phyloP scores from a whole-genome alignment of 257 asterid species.

The Solanum paucissectum region DNA sequence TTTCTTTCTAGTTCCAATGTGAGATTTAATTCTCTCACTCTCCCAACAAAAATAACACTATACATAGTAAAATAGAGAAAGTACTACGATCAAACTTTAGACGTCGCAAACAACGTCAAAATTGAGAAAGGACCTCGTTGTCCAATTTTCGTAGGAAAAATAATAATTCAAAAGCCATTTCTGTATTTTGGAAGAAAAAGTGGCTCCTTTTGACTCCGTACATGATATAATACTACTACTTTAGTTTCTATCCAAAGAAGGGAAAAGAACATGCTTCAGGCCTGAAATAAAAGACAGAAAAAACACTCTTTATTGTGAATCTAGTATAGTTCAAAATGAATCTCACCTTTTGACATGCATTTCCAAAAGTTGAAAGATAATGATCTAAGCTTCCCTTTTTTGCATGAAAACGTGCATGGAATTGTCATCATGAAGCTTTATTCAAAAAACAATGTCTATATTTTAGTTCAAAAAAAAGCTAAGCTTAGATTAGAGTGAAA shows the following conservation, averaged over 20 bases:
- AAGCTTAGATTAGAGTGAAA: background rate
- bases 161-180: too few relatives aligned
- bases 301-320: background rate
- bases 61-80: background rate
- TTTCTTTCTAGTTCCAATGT: background rate
- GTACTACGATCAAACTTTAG: background rate
- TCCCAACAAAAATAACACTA: background rate
- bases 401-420: background rate
- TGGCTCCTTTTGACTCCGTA: background rate
- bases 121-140: background rate
- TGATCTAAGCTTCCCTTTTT: background rate
- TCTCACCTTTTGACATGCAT: constrained; percentile 23
- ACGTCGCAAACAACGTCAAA: background rate
- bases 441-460: constrained; percentile 1
- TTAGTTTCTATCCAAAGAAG: background rate
- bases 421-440: background rate
- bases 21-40: background rate
- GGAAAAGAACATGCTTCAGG: background rate
- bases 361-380: constrained; percentile 34
- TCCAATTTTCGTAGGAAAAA: too few relatives aligned
- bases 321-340: background rate
- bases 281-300: background rate
- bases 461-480: background rate
- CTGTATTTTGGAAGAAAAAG: too few relatives aligned
- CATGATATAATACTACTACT: background rate